phyloP scores from a whole-genome alignment of 768 basidiomycete species.

The Pleurotus salmoneostramineus region DNA sequence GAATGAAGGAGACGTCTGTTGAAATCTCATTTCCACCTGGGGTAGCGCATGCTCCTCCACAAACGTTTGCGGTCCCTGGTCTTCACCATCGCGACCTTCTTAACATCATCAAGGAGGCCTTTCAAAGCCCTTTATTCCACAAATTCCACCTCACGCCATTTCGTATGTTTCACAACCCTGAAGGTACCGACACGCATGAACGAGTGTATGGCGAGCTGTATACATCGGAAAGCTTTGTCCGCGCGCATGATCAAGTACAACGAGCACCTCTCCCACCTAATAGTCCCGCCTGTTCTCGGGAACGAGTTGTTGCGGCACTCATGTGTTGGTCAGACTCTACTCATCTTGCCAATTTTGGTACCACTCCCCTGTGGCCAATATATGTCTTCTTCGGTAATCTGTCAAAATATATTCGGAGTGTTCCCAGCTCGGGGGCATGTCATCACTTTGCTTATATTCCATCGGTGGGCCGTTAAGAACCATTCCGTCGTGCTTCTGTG shows the following conservation, averaged over 20 bases:
- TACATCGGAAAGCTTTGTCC: constrained; percentile 13
- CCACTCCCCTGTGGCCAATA: constrained; percentile 25
- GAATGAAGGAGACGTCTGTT: constrained; percentile 15
- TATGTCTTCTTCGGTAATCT: constrained; percentile 28
- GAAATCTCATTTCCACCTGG: constrained; percentile 22
- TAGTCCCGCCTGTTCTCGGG: constrained; percentile 4
- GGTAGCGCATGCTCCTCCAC: constrained; percentile 13
- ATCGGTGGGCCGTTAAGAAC: constrained; percentile 14
- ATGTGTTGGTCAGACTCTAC: constrained; percentile 27
- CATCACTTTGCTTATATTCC: constrained; percentile 31
- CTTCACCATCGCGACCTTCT: constrained; percentile 19
- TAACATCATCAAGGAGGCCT: constrained; percentile 16
- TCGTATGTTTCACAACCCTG: constrained; percentile 12
- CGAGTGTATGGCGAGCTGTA: constrained; percentile 19
- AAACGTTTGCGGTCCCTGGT: constrained; percentile 17
- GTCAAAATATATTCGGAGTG: constrained; percentile 26
- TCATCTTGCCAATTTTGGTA: constrained; percentile 20
- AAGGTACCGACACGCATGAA: constrained; percentile 8
- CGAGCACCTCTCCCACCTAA: not conserved
- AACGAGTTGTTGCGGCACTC: constrained; percentile 14
- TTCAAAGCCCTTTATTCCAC: constrained; percentile 11
- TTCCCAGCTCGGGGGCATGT: constrained; percentile 16
- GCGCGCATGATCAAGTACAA: constrained; percentile 1
- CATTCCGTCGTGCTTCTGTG: not conserved
- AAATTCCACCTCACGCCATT: constrained; percentile 15